Percentiles rank a stretch among this genome's conserved stretches.
These are phyloP conservation scores for Sporisorium graminicola DNA, from an alignment of 1,284 basidiomycete species.

Conservation along the genomic window DNA sequence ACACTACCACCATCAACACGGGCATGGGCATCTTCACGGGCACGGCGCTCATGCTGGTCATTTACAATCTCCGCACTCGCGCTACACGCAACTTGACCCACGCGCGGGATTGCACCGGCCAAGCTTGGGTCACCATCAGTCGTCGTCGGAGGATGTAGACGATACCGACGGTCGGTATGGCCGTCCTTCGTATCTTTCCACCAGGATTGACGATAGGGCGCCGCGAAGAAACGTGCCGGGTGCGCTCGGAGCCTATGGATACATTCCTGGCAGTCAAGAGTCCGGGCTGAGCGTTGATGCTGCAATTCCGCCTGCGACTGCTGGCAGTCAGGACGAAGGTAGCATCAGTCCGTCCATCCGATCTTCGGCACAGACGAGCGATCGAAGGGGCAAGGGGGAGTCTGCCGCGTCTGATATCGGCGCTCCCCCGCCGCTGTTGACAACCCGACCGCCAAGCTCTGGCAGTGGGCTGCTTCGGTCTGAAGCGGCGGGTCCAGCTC, in stretches of 20 bases:
- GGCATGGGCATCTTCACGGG: background rate
- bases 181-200: background rate
- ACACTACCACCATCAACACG: conserved; percentile 12
- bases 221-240: conserved; percentile 38
- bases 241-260: conserved; percentile 61
- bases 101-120: conserved; percentile 20
- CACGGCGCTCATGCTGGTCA: background rate
- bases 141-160: conserved; percentile 42
- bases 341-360: conserved; percentile 60
- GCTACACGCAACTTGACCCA: conserved; percentile 20
- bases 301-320: conserved; percentile 7
- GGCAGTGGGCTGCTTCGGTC: background rate
- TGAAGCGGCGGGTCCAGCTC: background rate
- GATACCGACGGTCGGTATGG: conserved; percentile 24
- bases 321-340: conserved; percentile 41
- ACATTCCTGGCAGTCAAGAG: conserved; percentile 65
- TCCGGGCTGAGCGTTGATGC: conserved; percentile 53
- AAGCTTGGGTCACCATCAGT: conserved; percentile 23
- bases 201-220: conserved; percentile 4
- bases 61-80: conserved; percentile 17
- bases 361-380: conserved; percentile 54
- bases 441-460: conserved; percentile 7
- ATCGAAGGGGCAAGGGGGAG: conserved; percentile 8
- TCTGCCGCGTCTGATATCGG: conserved; percentile 12
- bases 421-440: conserved; percentile 32